Evolutionary conservation across 2,329 filamentous ascomycete species (phyloP).

Genomic region (Ophiostoma sp.): DNA sequence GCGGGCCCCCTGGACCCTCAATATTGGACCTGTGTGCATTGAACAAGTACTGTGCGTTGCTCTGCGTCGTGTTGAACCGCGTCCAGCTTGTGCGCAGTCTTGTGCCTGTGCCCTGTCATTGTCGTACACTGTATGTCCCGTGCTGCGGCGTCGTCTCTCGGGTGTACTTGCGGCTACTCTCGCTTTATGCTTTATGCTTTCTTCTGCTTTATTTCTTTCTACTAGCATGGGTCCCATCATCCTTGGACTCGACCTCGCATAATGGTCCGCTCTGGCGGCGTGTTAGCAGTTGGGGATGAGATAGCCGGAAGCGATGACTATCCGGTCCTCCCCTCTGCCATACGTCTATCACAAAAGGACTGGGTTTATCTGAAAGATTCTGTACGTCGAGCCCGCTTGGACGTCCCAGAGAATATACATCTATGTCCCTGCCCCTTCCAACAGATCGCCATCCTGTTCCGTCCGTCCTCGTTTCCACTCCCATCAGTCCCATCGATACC

Average conservation of each 20-base stretch:
- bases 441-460: conserved; percentile 3
- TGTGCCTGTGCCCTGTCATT: background rate
- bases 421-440: background rate
- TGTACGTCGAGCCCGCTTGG: background rate
- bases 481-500: background rate
- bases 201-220: background rate
- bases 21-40: background rate
- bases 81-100: background rate
- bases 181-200: background rate
- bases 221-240: background rate
- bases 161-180: background rate
- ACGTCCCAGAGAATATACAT: background rate
- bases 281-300: background rate
- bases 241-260: conserved; percentile 5
- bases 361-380: background rate
- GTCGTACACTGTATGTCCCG: background rate
- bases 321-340: background rate
- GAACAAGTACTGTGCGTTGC: background rate
- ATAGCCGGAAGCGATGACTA: background rate
- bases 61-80: background rate
- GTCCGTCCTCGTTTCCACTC: background rate
- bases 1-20: background rate
- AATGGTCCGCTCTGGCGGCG: conserved; percentile 10
- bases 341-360: background rate
- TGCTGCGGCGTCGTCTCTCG: background rate